Evolutionary conservation across 495 filamentous ascomycete genomes (phyloP).

Genomic region (Letharia columbiana): DNA sequence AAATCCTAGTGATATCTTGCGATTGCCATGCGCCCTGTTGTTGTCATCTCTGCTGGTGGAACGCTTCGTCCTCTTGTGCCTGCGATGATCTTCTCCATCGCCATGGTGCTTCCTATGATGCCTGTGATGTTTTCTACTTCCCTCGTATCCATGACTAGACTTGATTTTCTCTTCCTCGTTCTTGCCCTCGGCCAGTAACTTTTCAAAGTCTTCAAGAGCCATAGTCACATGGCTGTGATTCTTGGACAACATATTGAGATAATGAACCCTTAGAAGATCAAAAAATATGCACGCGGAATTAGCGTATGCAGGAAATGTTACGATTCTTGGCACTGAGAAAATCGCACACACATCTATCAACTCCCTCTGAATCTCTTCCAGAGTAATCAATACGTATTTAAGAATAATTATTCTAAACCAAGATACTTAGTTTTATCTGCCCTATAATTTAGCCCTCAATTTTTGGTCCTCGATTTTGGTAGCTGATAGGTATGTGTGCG

Average conservation of each 20-base stretch:
- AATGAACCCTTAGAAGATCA: no score
- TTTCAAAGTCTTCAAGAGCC: slow-evolving; percentile 50
- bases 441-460: no score
- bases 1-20: slow-evolving; percentile 11
- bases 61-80: slow-evolving; percentile 48
- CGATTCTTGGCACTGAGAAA: no score
- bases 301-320: no score
- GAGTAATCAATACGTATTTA: no score
- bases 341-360: no score
- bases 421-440: no score
- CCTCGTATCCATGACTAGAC: slow-evolving; percentile 26
- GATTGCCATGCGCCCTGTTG: slow-evolving; percentile 31
- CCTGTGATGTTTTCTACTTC: slow-evolving; percentile 35
- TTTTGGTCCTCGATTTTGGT: no score
- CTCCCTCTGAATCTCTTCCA: no score
- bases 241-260: not conserved
- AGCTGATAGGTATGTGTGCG: no score
- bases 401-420: no score
- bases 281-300: no score
- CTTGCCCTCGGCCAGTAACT: slow-evolving; percentile 37
- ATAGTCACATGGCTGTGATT: slow-evolving; percentile 25
- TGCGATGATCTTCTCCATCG: slow-evolving; percentile 39
- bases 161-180: slow-evolving; percentile 37
- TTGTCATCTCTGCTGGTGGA: slow-evolving; percentile 33
- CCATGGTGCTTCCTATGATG: slow-evolving; percentile 38